Evolutionary conservation across 2,329 filamentous ascomycete genomes (phyloP), one percentile per base, ranked within the genome.

Genomic region (Colletotrichum sp.): DNA sequence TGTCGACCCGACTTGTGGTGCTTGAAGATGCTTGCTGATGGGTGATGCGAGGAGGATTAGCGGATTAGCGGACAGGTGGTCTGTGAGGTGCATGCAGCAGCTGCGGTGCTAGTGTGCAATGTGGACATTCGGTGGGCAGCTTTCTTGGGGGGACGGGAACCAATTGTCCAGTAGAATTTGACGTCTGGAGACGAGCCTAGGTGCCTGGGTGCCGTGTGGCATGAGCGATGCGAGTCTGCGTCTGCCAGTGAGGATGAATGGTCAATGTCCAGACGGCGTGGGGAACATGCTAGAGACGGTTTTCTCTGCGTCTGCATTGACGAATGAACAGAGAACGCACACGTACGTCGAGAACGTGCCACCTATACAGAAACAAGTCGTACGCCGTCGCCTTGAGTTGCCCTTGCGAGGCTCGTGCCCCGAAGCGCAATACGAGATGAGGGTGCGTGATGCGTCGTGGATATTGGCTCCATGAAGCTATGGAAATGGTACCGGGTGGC

Each of bases 71-170:
- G 73, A 72, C 73, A 62, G 70, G 65, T 76, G 70, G 73, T 73
- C 73, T 76, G 73, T 76, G 73, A 76, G 73, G 69, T 76, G 73
- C 73, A 73, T 76, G 64, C 64, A 66, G 66, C 60, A 44, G 52
- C 66, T 68, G 66, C 66, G 32, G 32, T 44, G 49, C 49, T 76
- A 69, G 73, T 73, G 73, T 60, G 39, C 57, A 55, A 59, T 34
- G 69, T 72, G 73, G 73, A 44, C 63, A 76, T 76, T 52, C 64
- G 55, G 57, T 68, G 73, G 69, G 59, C 62, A 67, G 28, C 52
- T 62, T 36, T 69, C 24, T 71, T 59, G 63, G 32, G 55, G 70
- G 62, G 26, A 71, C 44, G 36, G 24, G 66, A 73, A 59, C 34
- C 24, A 68, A 76, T 76, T 76, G 73, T 39, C 64, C 73, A 76